Evolutionary conservation across 306 rosid species (phyloP).

Genomic region (Quercus agrifolia): DNA sequence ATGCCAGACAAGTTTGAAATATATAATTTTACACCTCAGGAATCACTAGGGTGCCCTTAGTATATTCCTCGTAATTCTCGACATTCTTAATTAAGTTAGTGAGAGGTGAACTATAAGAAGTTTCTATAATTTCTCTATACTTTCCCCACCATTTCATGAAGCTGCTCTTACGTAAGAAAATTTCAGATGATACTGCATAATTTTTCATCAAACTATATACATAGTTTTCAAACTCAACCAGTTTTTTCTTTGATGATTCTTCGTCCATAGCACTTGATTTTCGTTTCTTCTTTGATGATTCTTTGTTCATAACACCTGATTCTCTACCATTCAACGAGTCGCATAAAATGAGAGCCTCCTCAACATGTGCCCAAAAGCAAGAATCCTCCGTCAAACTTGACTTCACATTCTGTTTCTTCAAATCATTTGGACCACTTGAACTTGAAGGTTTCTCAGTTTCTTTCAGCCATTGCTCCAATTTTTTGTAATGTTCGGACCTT

Average conservation of each 20-base stretch:
- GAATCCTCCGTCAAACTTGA: slow-evolving; percentile 51
- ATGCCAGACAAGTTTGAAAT: too few species aligned
- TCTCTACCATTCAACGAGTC: background rate
- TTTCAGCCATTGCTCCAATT: slow-evolving; percentile 38
- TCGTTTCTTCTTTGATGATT: too few species aligned
- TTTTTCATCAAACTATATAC: slow-evolving; percentile 35
- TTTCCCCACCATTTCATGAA: slow-evolving; percentile 68
- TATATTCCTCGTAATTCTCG: background rate
- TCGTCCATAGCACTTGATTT: background rate
- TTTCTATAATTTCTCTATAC: slow-evolving; percentile 27
- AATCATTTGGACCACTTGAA: too few species aligned
- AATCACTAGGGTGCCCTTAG: slow-evolving; percentile 9
- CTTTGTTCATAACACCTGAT: background rate
- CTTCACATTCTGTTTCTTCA: slow-evolving; percentile 10
- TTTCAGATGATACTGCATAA: slow-evolving; percentile 53
- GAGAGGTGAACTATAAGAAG: slow-evolving; percentile 13
- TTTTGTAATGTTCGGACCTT: slow-evolving; percentile 36
- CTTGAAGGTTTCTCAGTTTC: background rate
- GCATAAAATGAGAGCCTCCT: slow-evolving; percentile 48
- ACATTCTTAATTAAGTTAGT: slow-evolving; percentile 27
- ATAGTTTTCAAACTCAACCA: slow-evolving; percentile 42
- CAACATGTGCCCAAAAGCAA: slow-evolving; percentile 71
- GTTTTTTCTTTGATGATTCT: background rate
- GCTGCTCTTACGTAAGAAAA: slow-evolving; percentile 49
- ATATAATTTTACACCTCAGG: too few species aligned